A percentile compares a stretch with the other conserved stretches of the same genome.
These are phyloP conservation scores for Astrothelium subdiscretum DNA, from an alignment of 495 filamentous ascomycete genomes.

Conservation along the genomic window DNA sequence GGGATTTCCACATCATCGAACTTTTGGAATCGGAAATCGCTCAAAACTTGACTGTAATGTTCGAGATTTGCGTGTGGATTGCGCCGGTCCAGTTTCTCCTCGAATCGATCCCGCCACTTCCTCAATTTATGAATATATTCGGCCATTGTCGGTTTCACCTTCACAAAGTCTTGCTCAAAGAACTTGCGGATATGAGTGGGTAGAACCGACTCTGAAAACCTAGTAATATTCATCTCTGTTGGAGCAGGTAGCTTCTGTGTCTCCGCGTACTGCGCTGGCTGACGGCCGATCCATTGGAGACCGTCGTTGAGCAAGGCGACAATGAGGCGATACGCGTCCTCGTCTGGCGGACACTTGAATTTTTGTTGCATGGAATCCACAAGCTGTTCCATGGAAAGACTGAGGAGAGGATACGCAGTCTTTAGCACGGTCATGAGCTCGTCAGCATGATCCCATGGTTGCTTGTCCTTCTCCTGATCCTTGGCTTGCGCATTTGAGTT, in stretches of 20 bases:
- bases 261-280: slow-evolving; percentile 72
- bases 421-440: slow-evolving; percentile 90
- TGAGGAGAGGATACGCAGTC: slow-evolving; percentile 89
- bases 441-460: slow-evolving; percentile 87
- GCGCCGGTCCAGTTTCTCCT: slow-evolving; percentile 92
- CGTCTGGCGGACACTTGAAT: slow-evolving; percentile 96
- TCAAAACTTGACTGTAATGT: slow-evolving; percentile 72
- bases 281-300: slow-evolving; percentile 73
- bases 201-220: slow-evolving; percentile 92
- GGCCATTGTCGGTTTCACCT: slow-evolving; percentile 85
- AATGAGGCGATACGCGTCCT: slow-evolving; percentile 96
- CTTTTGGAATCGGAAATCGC: slow-evolving; percentile 92
- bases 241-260: slow-evolving; percentile 81
- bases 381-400: slow-evolving; percentile 98
- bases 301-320: slow-evolving; percentile 93
- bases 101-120: slow-evolving; percentile 94
- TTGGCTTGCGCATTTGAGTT: slow-evolving; percentile 17
- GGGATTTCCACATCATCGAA: slow-evolving; percentile 98
- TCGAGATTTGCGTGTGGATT: slow-evolving; percentile 58
- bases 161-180: slow-evolving; percentile 92
- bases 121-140: slow-evolving; percentile 96
- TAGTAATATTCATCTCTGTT: slow-evolving; percentile 90
- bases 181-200: slow-evolving; percentile 84
- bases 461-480: slow-evolving; percentile 44
- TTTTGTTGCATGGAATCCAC: slow-evolving; percentile 96